Conservation (phyloP, 495 filamentous ascomycete genomes). For the Hypoxylon cercidicola region DNA sequence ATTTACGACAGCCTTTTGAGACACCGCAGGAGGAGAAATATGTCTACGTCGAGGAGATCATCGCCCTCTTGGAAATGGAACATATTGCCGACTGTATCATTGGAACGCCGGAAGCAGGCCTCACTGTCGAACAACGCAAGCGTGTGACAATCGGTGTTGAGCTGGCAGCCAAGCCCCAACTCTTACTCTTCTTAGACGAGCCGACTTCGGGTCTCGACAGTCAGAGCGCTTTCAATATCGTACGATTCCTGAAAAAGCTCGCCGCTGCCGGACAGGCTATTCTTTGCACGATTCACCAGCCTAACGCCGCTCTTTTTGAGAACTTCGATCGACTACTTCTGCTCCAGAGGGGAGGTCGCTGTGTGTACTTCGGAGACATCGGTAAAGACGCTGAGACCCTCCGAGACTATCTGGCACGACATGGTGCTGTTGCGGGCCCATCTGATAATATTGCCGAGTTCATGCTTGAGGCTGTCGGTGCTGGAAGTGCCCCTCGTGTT, state of each 20-base stretch:
- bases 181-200: constrained; percentile 90
- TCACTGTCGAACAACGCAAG: constrained; percentile 91
- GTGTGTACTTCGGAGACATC: constrained; percentile 77
- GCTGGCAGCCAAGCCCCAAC: constrained; percentile 83
- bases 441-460: constrained; percentile 85
- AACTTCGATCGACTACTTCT: constrained; percentile 78
- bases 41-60: constrained; percentile 83
- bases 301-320: constrained; percentile 85
- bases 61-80: constrained; percentile 83
- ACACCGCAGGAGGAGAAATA: constrained; percentile 78
- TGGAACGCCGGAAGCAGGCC: constrained; percentile 76
- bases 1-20: constrained; percentile 79
- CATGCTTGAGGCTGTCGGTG: constrained; percentile 89
- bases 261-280: constrained; percentile 86
- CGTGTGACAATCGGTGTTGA: constrained; percentile 92
- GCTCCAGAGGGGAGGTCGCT: constrained; percentile 73
- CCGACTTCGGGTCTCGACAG: constrained; percentile 89
- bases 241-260: constrained; percentile 87
- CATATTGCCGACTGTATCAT: constrained; percentile 87
- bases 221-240: constrained; percentile 87
- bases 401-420: constrained; percentile 58
- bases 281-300: constrained; percentile 93
- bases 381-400: constrained; percentile 60
- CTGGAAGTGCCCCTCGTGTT: constrained; percentile 75
- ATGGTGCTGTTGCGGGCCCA: constrained; percentile 63